Conservation (phyloP, 768 basidiomycete species). For the Pleurotus pulmonarius region DNA sequence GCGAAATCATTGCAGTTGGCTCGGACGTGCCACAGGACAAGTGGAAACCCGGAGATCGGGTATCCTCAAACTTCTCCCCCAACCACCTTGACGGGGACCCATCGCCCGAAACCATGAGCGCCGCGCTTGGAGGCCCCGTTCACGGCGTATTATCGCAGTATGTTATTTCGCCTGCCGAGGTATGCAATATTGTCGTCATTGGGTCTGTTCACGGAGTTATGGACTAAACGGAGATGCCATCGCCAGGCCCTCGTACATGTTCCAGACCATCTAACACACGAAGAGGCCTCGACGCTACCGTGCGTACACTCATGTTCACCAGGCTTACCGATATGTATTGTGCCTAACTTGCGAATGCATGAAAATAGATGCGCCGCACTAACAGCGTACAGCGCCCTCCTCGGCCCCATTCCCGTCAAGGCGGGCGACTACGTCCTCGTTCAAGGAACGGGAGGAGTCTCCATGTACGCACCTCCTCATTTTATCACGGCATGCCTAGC, state of each 20-base stretch:
- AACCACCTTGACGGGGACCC: constrained; percentile 47
- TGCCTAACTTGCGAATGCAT: too few relatives aligned
- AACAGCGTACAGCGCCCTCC: constrained; percentile 61
- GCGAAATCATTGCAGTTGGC: constrained; percentile 49
- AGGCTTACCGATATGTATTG: neutral
- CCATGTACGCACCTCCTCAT: constrained; percentile 29
- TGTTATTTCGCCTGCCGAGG: constrained; percentile 42
- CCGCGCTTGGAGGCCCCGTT: constrained; percentile 39
- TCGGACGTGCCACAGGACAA: constrained; percentile 24
- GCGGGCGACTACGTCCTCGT: constrained; percentile 57
- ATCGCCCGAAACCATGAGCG: constrained; percentile 24
- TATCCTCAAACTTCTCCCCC: constrained; percentile 48
- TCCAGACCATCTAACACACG: constrained; percentile 55
- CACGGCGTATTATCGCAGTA: constrained; percentile 56
- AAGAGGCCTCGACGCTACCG: constrained; percentile 64
- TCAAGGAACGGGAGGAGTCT: constrained; percentile 57
- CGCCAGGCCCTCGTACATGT: constrained; percentile 44
- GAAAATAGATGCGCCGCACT: constrained; percentile 49
- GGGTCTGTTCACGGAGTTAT: too few relatives aligned
- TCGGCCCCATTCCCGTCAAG: constrained; percentile 46
- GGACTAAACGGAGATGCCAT: too few relatives aligned
- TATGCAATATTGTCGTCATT: constrained; percentile 9
- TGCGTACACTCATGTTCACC: constrained; percentile 21
- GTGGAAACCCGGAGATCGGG: constrained; percentile 54
- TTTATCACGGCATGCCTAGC: too few relatives aligned